A percentile compares a stretch with the other conserved stretches of the same genome.
These are phyloP conservation scores for Dictyostelium brefeldianum DNA, from an alignment of 78 protist genomes.

Conservation along the genomic window DNA sequence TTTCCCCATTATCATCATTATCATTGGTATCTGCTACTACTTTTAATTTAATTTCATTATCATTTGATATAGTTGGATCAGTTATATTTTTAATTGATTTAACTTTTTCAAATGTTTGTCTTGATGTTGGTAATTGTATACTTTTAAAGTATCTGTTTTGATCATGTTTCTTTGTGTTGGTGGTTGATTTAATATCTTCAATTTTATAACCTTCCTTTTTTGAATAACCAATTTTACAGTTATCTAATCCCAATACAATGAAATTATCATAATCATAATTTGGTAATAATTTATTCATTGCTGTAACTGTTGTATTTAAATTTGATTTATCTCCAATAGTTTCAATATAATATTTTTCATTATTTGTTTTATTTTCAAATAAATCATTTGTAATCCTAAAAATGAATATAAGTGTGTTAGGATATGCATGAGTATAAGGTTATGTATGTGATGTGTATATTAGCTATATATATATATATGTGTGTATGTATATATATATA, in stretches of 20 bases:
- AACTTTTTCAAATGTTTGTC: not conserved
- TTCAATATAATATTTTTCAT: constrained; percentile 16
- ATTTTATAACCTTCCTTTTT: constrained; percentile 42
- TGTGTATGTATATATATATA: too few species aligned
- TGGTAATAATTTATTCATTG: not conserved
- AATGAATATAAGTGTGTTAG: too few species aligned
- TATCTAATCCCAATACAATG: constrained; percentile 6
- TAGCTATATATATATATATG: too few species aligned
- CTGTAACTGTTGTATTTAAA: not conserved
- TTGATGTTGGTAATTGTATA: not conserved
- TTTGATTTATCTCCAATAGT: not conserved
- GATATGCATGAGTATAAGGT: too few species aligned
- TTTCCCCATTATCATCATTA: not conserved
- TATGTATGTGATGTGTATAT: too few species aligned
- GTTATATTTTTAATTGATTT: not conserved
- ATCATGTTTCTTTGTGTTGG: not conserved
- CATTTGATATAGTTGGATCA: constrained; percentile 5
- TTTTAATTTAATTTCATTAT: constrained; percentile 6
- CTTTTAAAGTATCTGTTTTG: not conserved
- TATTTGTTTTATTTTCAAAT: not conserved
- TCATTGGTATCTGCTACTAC: not conserved
- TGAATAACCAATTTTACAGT: constrained; percentile 3
- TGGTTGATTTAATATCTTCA: not conserved
- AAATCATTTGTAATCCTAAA: not conserved
- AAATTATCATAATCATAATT: constrained; percentile 22